Conservation (phyloP, 2,329 filamentous ascomycete genomes). For the Hymenoscyphus infarciens region DNA sequence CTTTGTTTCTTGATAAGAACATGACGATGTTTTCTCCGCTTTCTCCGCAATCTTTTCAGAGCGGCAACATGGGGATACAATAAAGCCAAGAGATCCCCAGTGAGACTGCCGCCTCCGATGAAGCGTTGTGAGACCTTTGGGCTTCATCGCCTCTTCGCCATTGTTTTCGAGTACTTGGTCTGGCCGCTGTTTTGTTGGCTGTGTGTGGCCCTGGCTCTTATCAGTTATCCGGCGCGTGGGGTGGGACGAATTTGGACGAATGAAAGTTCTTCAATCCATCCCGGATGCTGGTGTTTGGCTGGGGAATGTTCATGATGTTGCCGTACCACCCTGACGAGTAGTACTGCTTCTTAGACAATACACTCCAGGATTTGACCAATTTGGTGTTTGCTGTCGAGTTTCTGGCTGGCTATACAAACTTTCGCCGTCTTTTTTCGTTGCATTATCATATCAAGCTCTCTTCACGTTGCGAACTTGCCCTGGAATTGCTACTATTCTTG, state of each 20-base stretch:
- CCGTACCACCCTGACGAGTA: background rate
- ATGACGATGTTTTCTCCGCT: conserved; percentile 5
- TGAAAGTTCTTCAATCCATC: background rate
- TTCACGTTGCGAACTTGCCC: background rate
- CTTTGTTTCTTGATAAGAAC: background rate
- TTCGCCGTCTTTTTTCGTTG: background rate
- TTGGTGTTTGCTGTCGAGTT: background rate
- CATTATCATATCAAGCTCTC: background rate
- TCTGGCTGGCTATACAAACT: background rate
- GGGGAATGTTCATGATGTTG: background rate
- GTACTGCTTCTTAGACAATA: background rate
- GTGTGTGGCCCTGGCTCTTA: background rate
- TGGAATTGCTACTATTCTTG: background rate
- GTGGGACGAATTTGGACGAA: conserved; percentile 1
- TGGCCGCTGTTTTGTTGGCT: background rate
- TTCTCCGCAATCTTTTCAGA: conserved; percentile 4
- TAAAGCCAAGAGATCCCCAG: conserved; percentile 7
- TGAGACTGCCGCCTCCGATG: background rate
- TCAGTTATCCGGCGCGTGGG: conserved; percentile 3
- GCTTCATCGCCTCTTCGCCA: background rate
- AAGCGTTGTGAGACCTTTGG: background rate
- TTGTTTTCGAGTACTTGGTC: background rate
- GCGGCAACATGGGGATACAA: conserved; percentile 4
- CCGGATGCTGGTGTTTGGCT: background rate
- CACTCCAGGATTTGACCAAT: background rate